phyloP scores from a whole-genome alignment of 768 basidiomycete genomes.

The Amanita brunnescens region DNA sequence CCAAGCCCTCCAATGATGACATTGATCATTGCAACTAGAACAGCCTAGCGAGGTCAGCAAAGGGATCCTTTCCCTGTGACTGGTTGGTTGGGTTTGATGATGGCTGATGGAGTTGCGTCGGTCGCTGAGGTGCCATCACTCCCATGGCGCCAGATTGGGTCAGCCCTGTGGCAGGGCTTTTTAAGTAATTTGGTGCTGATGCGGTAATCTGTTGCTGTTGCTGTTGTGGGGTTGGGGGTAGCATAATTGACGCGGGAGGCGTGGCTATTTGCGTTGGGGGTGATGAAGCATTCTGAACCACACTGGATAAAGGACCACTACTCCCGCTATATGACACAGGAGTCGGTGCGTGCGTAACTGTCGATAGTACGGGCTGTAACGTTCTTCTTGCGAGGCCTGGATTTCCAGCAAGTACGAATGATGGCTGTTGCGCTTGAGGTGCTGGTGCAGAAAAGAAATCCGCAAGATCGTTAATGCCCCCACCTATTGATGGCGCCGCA shows the following conservation, averaged over 20 bases:
- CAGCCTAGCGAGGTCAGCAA: constrained; percentile 72
- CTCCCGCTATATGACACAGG: constrained; percentile 18
- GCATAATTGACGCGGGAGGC: constrained; percentile 31
- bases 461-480: constrained; percentile 46
- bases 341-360: constrained; percentile 17
- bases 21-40: constrained; percentile 34
- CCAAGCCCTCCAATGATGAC: not conserved
- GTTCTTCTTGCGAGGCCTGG: constrained; percentile 4
- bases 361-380: constrained; percentile 4
- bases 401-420: not conserved
- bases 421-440: constrained; percentile 9
- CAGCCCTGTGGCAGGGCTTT: constrained; percentile 14
- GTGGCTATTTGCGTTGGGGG: constrained; percentile 21
- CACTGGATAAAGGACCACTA: constrained; percentile 8
- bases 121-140: constrained; percentile 4
- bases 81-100: constrained; percentile 8
- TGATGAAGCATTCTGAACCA: constrained; percentile 14
- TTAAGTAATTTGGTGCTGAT: constrained; percentile 23
- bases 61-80: constrained; percentile 64
- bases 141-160: constrained; percentile 4
- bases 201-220: constrained; percentile 11
- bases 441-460: constrained; percentile 42
- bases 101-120: constrained; percentile 13
- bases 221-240: constrained; percentile 25
- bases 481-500: constrained; percentile 15